Evolutionary conservation across 495 filamentous ascomycete genomes (phyloP).

Genomic region (Diplogelasinospora grovesii): DNA sequence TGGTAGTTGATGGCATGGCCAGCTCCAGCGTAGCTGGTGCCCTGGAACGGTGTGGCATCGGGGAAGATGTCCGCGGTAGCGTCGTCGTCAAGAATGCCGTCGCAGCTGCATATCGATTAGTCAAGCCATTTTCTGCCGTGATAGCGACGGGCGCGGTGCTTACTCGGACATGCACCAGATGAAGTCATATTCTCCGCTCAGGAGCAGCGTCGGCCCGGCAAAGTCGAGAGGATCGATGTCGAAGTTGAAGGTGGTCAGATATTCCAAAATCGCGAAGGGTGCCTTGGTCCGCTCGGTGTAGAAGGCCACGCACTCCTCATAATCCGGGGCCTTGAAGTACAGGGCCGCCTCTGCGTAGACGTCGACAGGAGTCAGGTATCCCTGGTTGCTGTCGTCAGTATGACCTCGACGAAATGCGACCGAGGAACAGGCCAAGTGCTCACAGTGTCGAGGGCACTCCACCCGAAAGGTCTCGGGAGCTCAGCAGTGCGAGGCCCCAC

Average conservation of each 20-base stretch:
- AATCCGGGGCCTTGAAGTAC: slow-evolving; percentile 30
- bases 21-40: slow-evolving; percentile 16
- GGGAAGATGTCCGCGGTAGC: slow-evolving; percentile 9
- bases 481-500: neutral
- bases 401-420: neutral
- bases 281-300: slow-evolving; percentile 24
- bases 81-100: slow-evolving; percentile 11
- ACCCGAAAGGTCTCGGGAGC: neutral
- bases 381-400: slow-evolving; percentile 8
- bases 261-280: slow-evolving; percentile 24
- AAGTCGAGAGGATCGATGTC: neutral
- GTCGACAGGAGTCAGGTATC: slow-evolving; percentile 27
- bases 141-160: slow-evolving; percentile 2
- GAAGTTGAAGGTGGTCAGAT: slow-evolving; percentile 12
- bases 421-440: neutral
- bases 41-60: slow-evolving; percentile 16
- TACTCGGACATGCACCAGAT: slow-evolving; percentile 28
- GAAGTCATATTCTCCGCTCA: slow-evolving; percentile 23
- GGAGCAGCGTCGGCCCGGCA: neutral
- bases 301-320: slow-evolving; percentile 15
- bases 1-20: slow-evolving; percentile 22
- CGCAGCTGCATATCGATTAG: slow-evolving; percentile 13
- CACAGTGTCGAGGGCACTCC: neutral
- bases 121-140: neutral
- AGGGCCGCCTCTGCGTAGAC: slow-evolving; percentile 13